These are phyloP conservation scores for Agrocybe pediades DNA, from an alignment of 768 basidiomycete genomes.

Conservation along the genomic window DNA sequence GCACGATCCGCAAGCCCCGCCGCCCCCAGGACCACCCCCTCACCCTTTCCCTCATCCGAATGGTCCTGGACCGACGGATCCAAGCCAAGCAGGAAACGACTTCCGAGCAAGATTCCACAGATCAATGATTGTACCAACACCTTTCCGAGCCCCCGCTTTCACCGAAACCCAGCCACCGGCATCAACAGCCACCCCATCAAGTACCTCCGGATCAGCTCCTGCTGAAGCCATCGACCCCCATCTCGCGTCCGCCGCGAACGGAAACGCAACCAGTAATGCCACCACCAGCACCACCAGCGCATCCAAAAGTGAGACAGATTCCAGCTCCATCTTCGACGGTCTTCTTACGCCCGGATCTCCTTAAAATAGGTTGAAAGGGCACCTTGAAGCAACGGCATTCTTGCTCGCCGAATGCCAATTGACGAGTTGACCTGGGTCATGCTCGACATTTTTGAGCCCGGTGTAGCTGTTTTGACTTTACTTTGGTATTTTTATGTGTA, in stretches of 20 bases:
- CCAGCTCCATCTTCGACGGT: conserved; percentile 15
- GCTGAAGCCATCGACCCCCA: conserved; percentile 39
- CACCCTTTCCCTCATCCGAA: conserved; percentile 23
- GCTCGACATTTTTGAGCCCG: no score
- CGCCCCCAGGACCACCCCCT: conserved; percentile 12
- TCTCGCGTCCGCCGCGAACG: conserved; percentile 16
- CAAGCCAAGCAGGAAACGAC: conserved; percentile 40
- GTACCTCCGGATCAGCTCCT: conserved; percentile 22
- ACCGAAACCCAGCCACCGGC: conserved; percentile 19
- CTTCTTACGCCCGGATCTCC: conserved; percentile 16
- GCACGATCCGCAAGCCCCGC: conserved; percentile 26
- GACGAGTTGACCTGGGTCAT: no score
- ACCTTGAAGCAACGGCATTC: no score
- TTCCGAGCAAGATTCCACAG: conserved; percentile 71
- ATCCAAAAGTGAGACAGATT: conserved; percentile 19
- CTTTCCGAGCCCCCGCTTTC: conserved; percentile 46
- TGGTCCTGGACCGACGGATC: conserved; percentile 25
- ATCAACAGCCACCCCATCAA: conserved; percentile 28
- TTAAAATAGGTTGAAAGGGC: conserved; percentile 14
- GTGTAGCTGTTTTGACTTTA: no score
- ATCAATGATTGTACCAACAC: conserved; percentile 58
- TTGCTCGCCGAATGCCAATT: no score
- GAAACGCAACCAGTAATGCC: background rate
- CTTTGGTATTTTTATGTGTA: no score
- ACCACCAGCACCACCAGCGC: conserved; percentile 12